These are phyloP conservation scores for Venturia pyrina DNA, from an alignment of 2,329 filamentous ascomycete genomes.

Conservation along the genomic window DNA sequence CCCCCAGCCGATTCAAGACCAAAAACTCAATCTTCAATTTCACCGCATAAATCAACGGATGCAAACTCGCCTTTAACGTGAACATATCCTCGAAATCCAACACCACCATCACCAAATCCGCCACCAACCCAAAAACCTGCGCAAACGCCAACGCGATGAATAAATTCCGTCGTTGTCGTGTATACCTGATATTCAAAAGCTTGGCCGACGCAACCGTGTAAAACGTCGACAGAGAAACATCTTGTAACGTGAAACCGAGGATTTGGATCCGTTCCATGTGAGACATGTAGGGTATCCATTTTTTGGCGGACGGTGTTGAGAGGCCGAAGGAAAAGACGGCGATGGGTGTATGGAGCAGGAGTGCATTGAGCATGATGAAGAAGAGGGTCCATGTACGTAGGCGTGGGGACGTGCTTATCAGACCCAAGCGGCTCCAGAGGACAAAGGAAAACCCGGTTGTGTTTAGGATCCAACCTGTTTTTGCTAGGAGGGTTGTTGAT, in stretches of 20 bases:
- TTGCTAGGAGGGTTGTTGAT: background rate
- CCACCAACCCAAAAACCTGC: background rate
- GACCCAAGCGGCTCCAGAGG: conserved; percentile 1
- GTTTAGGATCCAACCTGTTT: conserved; percentile 4
- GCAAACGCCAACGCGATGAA: conserved; percentile 8
- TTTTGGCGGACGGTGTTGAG: background rate
- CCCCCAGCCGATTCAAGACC: conserved; percentile 4
- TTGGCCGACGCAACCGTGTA: background rate
- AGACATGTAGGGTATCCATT: conserved; percentile 1
- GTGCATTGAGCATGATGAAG: background rate
- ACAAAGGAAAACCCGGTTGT: conserved; percentile 7
- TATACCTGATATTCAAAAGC: background rate
- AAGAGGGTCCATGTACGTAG: background rate
- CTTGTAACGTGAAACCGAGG: conserved; percentile 8
- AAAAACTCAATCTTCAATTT: conserved; percentile 12
- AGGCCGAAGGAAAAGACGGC: conserved; percentile 9
- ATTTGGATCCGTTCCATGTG: conserved; percentile 9
- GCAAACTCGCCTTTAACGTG: conserved; percentile 6
- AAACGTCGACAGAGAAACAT: background rate
- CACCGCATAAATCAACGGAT: conserved; percentile 10
- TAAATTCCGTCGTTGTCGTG: background rate
- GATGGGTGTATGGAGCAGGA: conserved; percentile 11
- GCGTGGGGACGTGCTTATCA: background rate
- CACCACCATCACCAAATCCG: conserved; percentile 8
- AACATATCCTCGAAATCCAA: conserved; percentile 11